A percentile compares a stretch with the other conserved stretches of the same genome.
Conservation (phyloP, 352 stramenopile species). For the Globisporangium carolinianum region DNA sequence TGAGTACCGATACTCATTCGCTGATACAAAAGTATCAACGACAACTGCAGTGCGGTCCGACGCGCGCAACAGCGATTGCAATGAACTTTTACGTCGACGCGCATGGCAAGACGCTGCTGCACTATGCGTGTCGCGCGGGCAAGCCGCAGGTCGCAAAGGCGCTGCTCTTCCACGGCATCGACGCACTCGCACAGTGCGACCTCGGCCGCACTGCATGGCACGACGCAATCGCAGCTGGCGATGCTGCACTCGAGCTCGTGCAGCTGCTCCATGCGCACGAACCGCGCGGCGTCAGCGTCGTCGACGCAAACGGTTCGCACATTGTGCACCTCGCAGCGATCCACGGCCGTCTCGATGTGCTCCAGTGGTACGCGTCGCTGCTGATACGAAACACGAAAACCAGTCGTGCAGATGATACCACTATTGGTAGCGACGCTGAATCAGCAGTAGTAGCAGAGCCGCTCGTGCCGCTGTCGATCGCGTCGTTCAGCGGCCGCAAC, state of each 20-base stretch:
- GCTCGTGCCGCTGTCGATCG: slow-evolving; percentile 28
- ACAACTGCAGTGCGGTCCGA: neutral
- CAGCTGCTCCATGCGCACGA: slow-evolving; percentile 51
- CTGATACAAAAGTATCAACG: neutral
- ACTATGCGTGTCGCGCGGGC: slow-evolving; percentile 48
- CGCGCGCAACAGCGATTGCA: slow-evolving; percentile 2
- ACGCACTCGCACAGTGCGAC: slow-evolving; percentile 29
- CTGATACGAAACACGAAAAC: neutral
- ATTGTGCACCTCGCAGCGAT: slow-evolving; percentile 62
- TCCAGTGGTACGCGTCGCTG: slow-evolving; percentile 42
- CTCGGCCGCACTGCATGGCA: slow-evolving; percentile 55
- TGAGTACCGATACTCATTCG: neutral
- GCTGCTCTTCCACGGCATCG: slow-evolving; percentile 47
- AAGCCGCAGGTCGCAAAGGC: slow-evolving; percentile 47
- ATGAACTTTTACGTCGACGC: slow-evolving; percentile 40
- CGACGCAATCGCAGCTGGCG: slow-evolving; percentile 28
- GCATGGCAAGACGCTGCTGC: slow-evolving; percentile 52
- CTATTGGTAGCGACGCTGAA: too few species aligned
- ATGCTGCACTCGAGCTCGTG: slow-evolving; percentile 28
- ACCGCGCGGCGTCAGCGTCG: slow-evolving; percentile 25
- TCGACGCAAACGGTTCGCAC: slow-evolving; percentile 56
- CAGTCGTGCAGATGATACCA: neutral
- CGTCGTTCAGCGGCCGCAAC: slow-evolving; percentile 54
- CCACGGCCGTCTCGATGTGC: slow-evolving; percentile 48
- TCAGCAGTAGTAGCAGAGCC: neutral